Base-by-base conservation (phyloP, 1,139 yeast genomes). In the Torulaspora pretoriensis region DNA sequence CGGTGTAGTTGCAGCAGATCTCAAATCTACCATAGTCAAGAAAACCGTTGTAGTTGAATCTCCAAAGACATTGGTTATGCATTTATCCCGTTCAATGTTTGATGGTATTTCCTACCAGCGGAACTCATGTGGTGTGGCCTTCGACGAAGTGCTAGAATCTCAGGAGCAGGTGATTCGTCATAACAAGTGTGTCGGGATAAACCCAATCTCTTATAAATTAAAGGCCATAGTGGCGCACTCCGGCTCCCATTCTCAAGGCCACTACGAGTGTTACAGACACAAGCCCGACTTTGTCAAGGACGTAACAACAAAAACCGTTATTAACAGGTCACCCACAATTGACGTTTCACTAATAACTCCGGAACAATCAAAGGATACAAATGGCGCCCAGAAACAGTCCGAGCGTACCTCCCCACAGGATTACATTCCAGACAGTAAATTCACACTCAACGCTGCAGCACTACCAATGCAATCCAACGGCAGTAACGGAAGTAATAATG, bases 221-320 rank as follows among this genome's bases (percentile, higher is more conserved):
- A 76, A 75, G 52, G 86, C 96, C 1, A 70, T 88, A 54, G 80
- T 92, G 19, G 75, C 88, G 50, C 98, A 92, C 61, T 79, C 81
- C 42, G 98, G 97, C 0, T 81, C 94, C 0, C 97, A 92, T 64
- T 76, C 83, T 14, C 80, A 82, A 38, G 98, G 97, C 0, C 98
- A 92, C 61, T 92, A 86, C 59, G 94, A 85, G 57, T 83, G 92
- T 54, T 86, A 78, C 61, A 80, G 80, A 52, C 76, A 75, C 38
- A 86, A 86, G 58, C 90, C 92, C 2, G 64, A 75, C 8, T 75
- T 72, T 51, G 79, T 75, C 41, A 80, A 77, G 56, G 76, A 74
- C 50, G 62, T 48, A 0, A 32, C 53, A 23, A 74, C 72, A 1
- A 78, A 78, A 2, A 43, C 65, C 54, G 56, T 76, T 33, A 68